A percentile compares a stretch with the other conserved stretches of the same genome.
phyloP scores from a whole-genome alignment of 139 green algal genomes.

The Tetradesmus obliquus region DNA sequence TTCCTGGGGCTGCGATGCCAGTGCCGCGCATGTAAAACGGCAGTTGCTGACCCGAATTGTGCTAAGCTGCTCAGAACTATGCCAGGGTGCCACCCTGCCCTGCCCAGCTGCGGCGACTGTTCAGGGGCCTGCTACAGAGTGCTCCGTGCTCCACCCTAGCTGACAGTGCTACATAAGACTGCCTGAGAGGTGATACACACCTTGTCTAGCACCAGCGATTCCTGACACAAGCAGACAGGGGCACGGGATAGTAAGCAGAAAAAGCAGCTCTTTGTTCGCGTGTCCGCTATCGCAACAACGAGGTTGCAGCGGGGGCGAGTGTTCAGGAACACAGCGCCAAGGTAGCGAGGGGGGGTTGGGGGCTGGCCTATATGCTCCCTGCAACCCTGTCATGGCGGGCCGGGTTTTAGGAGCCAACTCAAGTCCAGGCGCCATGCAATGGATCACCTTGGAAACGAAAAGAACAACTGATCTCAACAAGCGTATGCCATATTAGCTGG shows the following conservation, averaged over 20 bases:
- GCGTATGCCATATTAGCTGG: neutral
- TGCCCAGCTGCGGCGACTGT: neutral
- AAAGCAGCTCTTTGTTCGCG: neutral
- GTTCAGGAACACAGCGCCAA: conserved; percentile 20
- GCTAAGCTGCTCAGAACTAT: neutral
- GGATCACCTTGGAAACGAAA: neutral
- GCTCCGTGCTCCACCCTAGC: neutral
- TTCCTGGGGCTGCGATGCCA: neutral
- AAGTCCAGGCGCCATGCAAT: neutral
- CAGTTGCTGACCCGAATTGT: neutral
- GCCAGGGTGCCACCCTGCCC: neutral
- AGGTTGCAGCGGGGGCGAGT: conserved; percentile 29
- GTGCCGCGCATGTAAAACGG: neutral
- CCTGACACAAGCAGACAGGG: neutral
- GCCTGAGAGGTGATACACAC: neutral
- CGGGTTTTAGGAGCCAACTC: neutral
- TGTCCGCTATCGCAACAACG: conserved; percentile 27
- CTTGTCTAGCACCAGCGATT: neutral
- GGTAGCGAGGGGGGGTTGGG: neutral
- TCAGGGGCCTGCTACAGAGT: neutral
- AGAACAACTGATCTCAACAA: neutral
- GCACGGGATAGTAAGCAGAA: neutral
- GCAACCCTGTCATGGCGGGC: neutral
- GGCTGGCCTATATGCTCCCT: neutral
- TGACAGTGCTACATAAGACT: neutral